These are phyloP conservation scores for Ganoderma boninense DNA, from an alignment of 1,284 basidiomycete species.

Conservation along the genomic window DNA sequence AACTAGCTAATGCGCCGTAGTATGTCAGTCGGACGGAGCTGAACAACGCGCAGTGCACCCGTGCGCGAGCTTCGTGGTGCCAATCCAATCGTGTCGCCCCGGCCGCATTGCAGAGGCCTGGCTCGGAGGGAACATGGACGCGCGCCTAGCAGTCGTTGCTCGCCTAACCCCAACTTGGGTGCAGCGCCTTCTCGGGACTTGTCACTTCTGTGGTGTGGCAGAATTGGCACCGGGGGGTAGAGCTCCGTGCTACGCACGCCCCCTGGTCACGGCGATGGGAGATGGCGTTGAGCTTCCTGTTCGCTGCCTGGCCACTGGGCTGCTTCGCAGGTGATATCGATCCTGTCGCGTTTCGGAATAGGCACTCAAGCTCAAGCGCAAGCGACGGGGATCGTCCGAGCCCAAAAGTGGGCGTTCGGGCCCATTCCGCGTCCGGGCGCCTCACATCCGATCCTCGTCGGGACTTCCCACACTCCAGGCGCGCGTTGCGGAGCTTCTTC, in stretches of 20 bases:
- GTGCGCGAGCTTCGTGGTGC: background rate
- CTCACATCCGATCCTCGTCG: constrained; percentile 19
- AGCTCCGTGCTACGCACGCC: background rate
- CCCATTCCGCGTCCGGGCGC: constrained; percentile 7
- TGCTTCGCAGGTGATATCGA: constrained; percentile 1
- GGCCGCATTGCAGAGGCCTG: background rate
- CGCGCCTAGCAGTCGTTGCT: background rate
- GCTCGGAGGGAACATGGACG: background rate
- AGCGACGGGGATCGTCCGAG: background rate
- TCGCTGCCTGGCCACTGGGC: background rate
- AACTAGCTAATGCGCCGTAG: background rate
- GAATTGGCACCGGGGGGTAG: background rate
- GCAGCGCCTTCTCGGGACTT: background rate
- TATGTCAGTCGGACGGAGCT: background rate
- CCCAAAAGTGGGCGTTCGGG: background rate
- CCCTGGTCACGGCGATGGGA: no score
- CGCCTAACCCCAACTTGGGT: background rate
- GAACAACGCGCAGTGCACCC: background rate
- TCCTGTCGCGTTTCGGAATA: background rate
- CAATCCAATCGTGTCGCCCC: background rate
- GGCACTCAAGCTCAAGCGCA: background rate
- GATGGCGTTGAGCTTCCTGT: background rate
- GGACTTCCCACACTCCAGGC: constrained; percentile 12
- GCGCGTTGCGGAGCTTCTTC: constrained; percentile 5
- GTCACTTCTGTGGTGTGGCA: background rate